Base-by-base conservation (phyloP, 1,284 basidiomycete species). In the Gomphus sp. region DNA sequence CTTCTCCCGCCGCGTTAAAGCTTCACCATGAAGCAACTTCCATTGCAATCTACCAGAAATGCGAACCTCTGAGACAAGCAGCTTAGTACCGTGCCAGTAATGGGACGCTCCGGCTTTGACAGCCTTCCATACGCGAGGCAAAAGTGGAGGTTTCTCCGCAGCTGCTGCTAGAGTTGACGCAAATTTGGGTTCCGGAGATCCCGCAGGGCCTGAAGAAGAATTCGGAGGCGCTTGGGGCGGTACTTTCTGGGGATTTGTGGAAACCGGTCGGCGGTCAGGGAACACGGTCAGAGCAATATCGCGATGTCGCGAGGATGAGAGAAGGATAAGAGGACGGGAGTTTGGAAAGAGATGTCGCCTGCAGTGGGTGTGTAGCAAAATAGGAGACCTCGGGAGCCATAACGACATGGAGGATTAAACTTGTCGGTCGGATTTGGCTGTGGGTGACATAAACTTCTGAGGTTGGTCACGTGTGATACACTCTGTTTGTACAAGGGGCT, bases 11-110 rank as follows among this genome's bases (percentile, higher is more conserved):
- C 96, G 82, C 10, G 97, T 99, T 69, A 99, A 73, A 56, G 80
- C 84, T 63, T 94, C 93, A 43, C 97, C 96, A 59, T 95, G 89
- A 31, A 99, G 74, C 57, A 99, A 85, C 75, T 96, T 93, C 80
- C 89, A 90, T 66, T 97, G 89, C 41, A 99, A 79, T 64, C 95
- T 82, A 7, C 81, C 77, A 31, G 91, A 93, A 66, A 99, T 97
- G 63, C 88, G 82, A 63, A 98, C 91, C 74, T 99, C 97, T 53
- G 94, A 93, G 9, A 91, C 94, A 41, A 99, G 80, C 9, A 99
- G 82, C 71, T 98, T 98, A 7, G 92, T 84, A 14, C 97, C 96
- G 66, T 94, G 88, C 95, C 96, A 99, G 71, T 99, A 99, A 71
- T 99, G 97, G 60, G 84, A 81, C 0, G 87, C 94, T 73, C 98